A percentile compares a stretch with the other conserved stretches of the same genome.
Evolutionary conservation across 441 rosid species (phyloP).

Genomic region (Raphanus hybrid): DNA sequence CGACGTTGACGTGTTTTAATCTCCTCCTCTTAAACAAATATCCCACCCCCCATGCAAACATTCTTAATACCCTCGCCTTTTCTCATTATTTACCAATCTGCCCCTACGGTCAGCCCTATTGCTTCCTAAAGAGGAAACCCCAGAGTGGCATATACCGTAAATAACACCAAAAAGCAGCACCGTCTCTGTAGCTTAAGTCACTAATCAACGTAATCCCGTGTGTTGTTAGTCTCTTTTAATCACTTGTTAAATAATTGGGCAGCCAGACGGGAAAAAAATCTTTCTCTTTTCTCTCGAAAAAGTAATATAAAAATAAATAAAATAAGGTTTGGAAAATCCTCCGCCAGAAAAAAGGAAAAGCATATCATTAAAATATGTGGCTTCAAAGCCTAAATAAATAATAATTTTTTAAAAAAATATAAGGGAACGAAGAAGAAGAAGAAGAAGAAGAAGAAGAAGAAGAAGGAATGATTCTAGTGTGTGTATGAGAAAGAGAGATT

Average conservation of each 20-base stretch:
- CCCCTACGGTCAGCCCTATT: not conserved
- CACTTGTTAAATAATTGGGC: constrained; percentile 7
- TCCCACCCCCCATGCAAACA: constrained; percentile 36
- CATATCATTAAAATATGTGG: constrained; percentile 39
- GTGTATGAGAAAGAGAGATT: constrained; percentile 20
- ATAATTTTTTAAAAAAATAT: constrained; percentile 20
- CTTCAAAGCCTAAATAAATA: constrained; percentile 26
- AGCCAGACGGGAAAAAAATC: constrained; percentile 14
- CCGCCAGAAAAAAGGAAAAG: not conserved
- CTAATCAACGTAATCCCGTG: constrained; percentile 36
- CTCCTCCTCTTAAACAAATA: constrained; percentile 40
- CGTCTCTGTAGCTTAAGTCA: constrained; percentile 11
- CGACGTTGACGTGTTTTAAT: constrained; percentile 43
- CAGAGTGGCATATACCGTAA: constrained; percentile 30
- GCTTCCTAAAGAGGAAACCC: not conserved
- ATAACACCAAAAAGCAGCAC: constrained; percentile 12
- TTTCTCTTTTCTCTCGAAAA: not conserved
- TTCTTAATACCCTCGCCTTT: constrained; percentile 23
- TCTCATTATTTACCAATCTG: constrained; percentile 1
- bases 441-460: too few species aligned
- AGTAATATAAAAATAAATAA: constrained; percentile 7
- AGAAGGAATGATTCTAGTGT: constrained; percentile 6
- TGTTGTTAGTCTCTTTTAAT: constrained; percentile 3
- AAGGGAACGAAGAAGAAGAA: too few species aligned
- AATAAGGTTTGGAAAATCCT: constrained; percentile 34